Evolutionary conservation across 1,139 yeast species (phyloP).

Genomic region (Tardiomyces depauwii): DNA sequence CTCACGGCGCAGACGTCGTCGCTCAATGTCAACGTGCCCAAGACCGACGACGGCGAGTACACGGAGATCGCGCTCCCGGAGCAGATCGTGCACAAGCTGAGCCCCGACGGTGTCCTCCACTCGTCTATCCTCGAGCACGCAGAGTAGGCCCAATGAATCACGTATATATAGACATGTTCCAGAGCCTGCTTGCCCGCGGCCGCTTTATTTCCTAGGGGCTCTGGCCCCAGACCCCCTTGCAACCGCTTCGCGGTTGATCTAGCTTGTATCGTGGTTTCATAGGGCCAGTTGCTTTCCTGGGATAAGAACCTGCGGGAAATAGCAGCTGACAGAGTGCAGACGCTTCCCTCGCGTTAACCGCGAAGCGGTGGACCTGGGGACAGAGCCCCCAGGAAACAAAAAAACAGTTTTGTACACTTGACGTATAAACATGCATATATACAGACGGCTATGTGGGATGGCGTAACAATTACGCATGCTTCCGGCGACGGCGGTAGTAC

Average conservation of each 20-base stretch:
- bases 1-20: conserved; percentile 78
- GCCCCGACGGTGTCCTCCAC: conserved; percentile 35
- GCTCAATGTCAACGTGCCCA: conserved; percentile 70
- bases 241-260: too few species aligned
- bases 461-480: conserved; percentile 9
- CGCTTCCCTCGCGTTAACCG: too few species aligned
- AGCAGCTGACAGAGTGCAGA: too few species aligned
- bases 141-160: conserved; percentile 28
- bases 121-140: conserved; percentile 49
- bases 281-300: too few species aligned
- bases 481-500: conserved; percentile 46
- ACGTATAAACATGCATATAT: not conserved
- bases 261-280: too few species aligned
- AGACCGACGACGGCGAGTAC: conserved; percentile 31
- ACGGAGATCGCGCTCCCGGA: conserved; percentile 31
- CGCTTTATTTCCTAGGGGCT: not conserved
- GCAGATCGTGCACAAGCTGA: conserved; percentile 24
- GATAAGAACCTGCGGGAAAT: too few species aligned
- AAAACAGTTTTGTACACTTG: not conserved
- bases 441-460: not conserved
- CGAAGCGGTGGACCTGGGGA: too few species aligned
- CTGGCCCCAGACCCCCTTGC: too few species aligned
- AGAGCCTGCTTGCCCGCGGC: not conserved
- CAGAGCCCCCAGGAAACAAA: too few species aligned
- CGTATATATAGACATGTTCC: too few species aligned